Evolutionary conservation across 257 asterid species (phyloP).

Genomic region (Thymus quinquecostatus): DNA sequence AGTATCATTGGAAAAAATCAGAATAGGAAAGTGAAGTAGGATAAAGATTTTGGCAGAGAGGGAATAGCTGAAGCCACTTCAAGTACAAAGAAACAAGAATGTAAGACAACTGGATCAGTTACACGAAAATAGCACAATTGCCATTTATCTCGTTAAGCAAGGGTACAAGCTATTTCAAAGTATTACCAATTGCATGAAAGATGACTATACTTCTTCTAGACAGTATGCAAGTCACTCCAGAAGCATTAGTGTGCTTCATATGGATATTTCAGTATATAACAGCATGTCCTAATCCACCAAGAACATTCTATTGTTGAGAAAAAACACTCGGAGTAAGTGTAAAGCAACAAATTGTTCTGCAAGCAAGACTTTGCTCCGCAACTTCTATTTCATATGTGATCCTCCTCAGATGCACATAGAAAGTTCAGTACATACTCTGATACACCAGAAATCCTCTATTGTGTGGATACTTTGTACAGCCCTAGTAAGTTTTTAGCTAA

Average conservation of each 20-base stretch:
- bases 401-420: not conserved
- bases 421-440: not conserved
- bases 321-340: not conserved
- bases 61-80: slow-evolving; percentile 13
- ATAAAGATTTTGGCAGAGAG: not conserved
- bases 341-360: not conserved
- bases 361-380: slow-evolving; percentile 4
- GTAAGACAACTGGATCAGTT: not conserved
- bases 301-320: not conserved
- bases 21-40: not conserved
- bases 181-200: not conserved
- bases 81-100: not conserved
- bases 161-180: not conserved
- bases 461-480: too few species aligned
- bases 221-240: not conserved
- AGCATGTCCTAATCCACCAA: not conserved
- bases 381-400: not conserved
- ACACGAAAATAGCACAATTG: not conserved
- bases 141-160: not conserved
- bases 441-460: too few species aligned
- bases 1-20: not conserved
- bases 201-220: not conserved
- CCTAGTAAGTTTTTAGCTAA: too few species aligned
- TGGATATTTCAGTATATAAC: not conserved
- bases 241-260: not conserved